phyloP scores from a whole-genome alignment of 164 flowering plant species.

The Vitis amurensis region DNA sequence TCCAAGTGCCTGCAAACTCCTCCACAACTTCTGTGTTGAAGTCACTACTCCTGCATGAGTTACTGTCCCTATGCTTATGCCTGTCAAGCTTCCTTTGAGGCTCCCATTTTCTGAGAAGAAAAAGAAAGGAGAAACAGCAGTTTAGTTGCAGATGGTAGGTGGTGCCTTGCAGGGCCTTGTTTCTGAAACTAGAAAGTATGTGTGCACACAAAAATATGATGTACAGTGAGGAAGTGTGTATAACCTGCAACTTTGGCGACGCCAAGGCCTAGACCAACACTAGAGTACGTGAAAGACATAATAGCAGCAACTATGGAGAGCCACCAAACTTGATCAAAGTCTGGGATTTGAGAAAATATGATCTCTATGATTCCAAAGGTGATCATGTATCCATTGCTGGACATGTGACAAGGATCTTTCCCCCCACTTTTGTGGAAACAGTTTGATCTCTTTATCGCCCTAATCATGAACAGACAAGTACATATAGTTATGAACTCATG shows the following conservation, averaged over 20 bases:
- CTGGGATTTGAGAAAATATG: slow-evolving; percentile 79
- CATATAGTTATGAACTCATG: background rate
- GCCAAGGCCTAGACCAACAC: slow-evolving; percentile 68
- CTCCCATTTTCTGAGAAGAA: slow-evolving; percentile 37
- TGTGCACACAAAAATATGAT: too few relatives aligned
- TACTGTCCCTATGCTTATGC: slow-evolving; percentile 42
- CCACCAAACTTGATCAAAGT: slow-evolving; percentile 84
- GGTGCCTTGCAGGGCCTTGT: too few relatives aligned
- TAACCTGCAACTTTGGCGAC: slow-evolving; percentile 59
- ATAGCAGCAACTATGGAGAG: slow-evolving; percentile 81
- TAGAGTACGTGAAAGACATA: slow-evolving; percentile 80
- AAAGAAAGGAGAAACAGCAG: background rate
- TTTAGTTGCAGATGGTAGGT: background rate
- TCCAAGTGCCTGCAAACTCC: slow-evolving; percentile 60
- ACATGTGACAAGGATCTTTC: slow-evolving; percentile 58
- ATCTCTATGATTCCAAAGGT: slow-evolving; percentile 65
- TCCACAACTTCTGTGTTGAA: slow-evolving; percentile 41
- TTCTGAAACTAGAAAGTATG: too few relatives aligned
- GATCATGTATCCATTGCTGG: slow-evolving; percentile 82
- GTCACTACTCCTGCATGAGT: slow-evolving; percentile 32
- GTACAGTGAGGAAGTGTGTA: too few relatives aligned
- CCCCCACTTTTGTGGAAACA: slow-evolving; percentile 60
- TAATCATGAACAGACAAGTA: slow-evolving; percentile 8
- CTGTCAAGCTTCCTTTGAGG: slow-evolving; percentile 47
- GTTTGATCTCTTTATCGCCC: slow-evolving; percentile 74